Conservation (phyloP, 352 stramenopile genomes). For the Halophytophthora polymorphica region DNA sequence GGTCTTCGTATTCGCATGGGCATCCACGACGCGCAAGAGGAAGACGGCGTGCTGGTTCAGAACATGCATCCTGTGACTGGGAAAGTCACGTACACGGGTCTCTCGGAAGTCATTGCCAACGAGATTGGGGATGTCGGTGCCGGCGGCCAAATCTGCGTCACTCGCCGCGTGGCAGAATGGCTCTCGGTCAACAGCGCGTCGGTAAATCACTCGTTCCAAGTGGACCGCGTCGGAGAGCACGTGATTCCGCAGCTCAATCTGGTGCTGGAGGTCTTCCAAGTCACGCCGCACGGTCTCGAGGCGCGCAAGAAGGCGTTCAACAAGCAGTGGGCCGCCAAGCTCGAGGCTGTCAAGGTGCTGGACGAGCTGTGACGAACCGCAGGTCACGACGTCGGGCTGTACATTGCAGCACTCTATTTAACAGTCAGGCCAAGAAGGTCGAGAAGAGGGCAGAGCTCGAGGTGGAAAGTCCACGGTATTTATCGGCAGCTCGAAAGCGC, state of each 20-base stretch:
- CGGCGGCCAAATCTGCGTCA: conserved; percentile 54
- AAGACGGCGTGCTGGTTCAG: conserved; percentile 45
- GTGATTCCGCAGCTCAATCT: conserved; percentile 34
- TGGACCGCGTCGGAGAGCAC: conserved; percentile 29
- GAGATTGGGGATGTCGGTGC: conserved; percentile 45
- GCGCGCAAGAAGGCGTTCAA: conserved; percentile 32
- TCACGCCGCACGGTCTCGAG: conserved; percentile 34
- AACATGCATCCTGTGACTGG: conserved; percentile 43
- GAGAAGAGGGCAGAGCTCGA: too few species aligned
- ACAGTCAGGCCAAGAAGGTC: background rate
- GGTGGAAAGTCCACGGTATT: too few species aligned
- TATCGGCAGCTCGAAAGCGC: too few species aligned
- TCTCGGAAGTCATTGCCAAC: conserved; percentile 58
- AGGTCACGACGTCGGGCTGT: background rate
- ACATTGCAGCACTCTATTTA: background rate
- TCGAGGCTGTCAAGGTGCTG: conserved; percentile 18
- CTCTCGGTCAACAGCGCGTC: conserved; percentile 24
- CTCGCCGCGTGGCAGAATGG: conserved; percentile 37
- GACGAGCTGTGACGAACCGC: conserved; percentile 1
- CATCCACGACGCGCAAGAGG: conserved; percentile 43
- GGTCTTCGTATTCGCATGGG: conserved; percentile 58
- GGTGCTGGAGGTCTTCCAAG: conserved; percentile 36
- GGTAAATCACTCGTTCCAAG: conserved; percentile 17
- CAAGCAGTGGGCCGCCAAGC: conserved; percentile 11
- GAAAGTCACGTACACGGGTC: conserved; percentile 49